Percentiles rank a stretch among this genome's conserved stretches.
These are phyloP conservation scores for Ophiostoma triangulosporum DNA, from an alignment of 2,329 filamentous ascomycete species.

Conservation along the genomic window DNA sequence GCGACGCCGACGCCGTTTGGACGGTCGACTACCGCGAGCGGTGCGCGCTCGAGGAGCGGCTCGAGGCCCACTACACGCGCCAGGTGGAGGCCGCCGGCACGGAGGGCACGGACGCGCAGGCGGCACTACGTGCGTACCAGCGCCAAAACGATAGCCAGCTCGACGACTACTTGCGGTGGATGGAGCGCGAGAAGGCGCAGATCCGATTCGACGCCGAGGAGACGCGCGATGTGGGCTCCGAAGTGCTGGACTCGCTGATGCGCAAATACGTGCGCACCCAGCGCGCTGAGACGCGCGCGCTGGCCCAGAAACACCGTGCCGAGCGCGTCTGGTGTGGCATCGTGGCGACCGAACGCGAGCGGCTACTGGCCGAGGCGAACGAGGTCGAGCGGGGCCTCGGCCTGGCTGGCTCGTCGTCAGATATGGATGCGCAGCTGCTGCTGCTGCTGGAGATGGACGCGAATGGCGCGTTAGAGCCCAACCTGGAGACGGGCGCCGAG, in stretches of 20 bases:
- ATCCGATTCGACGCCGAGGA: conserved; percentile 26
- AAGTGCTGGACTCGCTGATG: conserved; percentile 29
- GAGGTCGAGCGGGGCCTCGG: conserved; percentile 21
- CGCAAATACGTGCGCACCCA: conserved; percentile 18
- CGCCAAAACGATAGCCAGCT: conserved; percentile 29
- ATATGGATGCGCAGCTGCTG: conserved; percentile 10
- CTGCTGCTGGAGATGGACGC: conserved; percentile 9
- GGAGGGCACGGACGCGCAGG: conserved; percentile 24
- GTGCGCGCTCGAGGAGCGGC: conserved; percentile 25
- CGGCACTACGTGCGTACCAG: conserved; percentile 17
- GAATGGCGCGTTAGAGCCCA: conserved; percentile 20
- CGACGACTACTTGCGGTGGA: conserved; percentile 24
- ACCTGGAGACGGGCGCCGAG: conserved; percentile 32
- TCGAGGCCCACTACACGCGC: conserved; percentile 31
- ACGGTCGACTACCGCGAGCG: conserved; percentile 28
- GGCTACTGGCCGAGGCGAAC: conserved; percentile 29
- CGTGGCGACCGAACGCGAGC: conserved; percentile 30
- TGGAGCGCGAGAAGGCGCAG: conserved; percentile 25
- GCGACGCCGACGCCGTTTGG: conserved; percentile 23
- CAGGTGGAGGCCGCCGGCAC: conserved; percentile 4
- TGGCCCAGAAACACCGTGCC: conserved; percentile 23
- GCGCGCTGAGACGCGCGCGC: conserved; percentile 20
- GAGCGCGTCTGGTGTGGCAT: conserved; percentile 34
- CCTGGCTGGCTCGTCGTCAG: conserved; percentile 23
- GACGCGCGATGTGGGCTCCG: conserved; percentile 25